phyloP scores from a whole-genome alignment of 2,329 filamentous ascomycete genomes.

The Fusarium lyarnte region DNA sequence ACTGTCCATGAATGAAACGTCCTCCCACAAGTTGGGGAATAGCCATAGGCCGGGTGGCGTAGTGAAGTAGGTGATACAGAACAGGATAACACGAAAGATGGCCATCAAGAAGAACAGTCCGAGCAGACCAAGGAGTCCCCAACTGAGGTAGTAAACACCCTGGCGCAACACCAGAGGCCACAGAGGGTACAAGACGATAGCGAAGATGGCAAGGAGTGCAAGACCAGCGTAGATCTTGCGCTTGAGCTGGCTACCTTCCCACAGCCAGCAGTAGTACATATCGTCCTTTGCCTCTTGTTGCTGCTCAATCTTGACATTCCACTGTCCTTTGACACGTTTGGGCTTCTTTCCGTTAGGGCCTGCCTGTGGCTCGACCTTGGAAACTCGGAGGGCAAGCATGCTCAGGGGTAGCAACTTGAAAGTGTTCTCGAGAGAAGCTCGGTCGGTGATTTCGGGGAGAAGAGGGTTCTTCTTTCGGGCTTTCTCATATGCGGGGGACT shows the following conservation, averaged over 20 bases:
- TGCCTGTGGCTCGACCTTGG: conserved; percentile 76
- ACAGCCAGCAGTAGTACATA: conserved; percentile 96
- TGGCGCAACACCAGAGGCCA: conserved; percentile 93
- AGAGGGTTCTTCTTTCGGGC: conserved; percentile 88
- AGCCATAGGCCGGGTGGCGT: conserved; percentile 93
- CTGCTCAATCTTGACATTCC: conserved; percentile 95
- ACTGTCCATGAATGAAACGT: conserved; percentile 97
- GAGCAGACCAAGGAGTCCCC: conserved; percentile 89
- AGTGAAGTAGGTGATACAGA: conserved; percentile 89
- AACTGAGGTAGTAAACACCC: conserved; percentile 96
- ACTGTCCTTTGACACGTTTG: conserved; percentile 94
- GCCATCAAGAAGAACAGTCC: conserved; percentile 98
- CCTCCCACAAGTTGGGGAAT: conserved; percentile 97
- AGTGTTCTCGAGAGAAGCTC: conserved; percentile 86
- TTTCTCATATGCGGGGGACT: conserved; percentile 90
- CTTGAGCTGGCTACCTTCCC: conserved; percentile 93
- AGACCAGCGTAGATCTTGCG: conserved; percentile 90
- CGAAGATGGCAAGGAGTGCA: conserved; percentile 84
- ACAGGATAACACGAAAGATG: conserved; percentile 94
- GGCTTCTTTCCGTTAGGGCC: conserved; percentile 72
- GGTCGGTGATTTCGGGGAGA: conserved; percentile 87
- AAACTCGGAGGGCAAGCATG: conserved; percentile 89
- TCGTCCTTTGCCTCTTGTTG: conserved; percentile 90
- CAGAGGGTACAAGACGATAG: conserved; percentile 91
- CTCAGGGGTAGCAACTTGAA: conserved; percentile 97